Evolutionary conservation across 2,329 filamentous ascomycete species (phyloP).

Genomic region (Cordyceps cateniannulata): DNA sequence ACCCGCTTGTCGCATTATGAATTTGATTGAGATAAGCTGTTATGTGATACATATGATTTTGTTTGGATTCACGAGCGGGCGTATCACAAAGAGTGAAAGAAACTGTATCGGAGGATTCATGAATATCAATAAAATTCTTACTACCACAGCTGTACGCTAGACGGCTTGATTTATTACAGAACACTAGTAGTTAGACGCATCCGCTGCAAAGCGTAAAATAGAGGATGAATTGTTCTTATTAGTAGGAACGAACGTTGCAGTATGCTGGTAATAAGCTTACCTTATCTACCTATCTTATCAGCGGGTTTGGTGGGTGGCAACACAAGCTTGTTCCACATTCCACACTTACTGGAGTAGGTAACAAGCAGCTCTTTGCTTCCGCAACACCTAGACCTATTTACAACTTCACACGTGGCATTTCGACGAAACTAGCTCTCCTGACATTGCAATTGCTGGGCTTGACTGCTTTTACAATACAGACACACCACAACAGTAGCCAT

Average conservation of each 20-base stretch:
- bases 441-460: neutral
- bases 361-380: neutral
- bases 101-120: conserved; percentile 8
- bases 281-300: conserved; percentile 14
- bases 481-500: conserved; percentile 31
- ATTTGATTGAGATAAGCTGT: neutral
- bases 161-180: neutral
- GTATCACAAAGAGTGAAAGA: conserved; percentile 6
- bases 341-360: too few species aligned
- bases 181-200: neutral
- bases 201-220: neutral
- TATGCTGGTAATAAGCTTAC: neutral
- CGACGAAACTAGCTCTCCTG: neutral
- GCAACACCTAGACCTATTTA: neutral
- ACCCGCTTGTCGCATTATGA: conserved; percentile 9
- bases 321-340: neutral
- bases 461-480: neutral
- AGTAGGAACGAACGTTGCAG: neutral
- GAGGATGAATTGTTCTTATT: neutral
- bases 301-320: neutral
- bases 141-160: neutral
- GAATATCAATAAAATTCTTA: neutral
- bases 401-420: neutral
- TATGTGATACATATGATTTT: conserved; percentile 1
- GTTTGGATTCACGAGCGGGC: conserved; percentile 5